These are phyloP conservation scores for Rhizoclosmatium globosum DNA, from an alignment of 192 early-diverging fungal genomes.

Conservation along the genomic window DNA sequence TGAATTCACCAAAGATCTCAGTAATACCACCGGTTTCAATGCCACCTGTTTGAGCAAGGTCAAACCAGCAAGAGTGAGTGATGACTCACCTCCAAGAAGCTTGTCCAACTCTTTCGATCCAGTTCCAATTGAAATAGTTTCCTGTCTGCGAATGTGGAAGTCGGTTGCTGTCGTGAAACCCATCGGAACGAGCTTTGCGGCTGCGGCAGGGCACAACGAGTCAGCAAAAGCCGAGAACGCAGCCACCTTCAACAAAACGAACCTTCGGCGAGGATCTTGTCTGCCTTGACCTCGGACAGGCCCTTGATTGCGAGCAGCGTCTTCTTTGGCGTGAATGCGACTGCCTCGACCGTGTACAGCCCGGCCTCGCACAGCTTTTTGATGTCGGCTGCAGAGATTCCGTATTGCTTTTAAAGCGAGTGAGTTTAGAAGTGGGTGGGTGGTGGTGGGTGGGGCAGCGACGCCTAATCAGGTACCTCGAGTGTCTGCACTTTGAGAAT, in stretches of 20 bases:
- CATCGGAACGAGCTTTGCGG: constrained; percentile 91
- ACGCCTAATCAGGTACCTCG: constrained; percentile 52
- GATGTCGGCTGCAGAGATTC: constrained; percentile 49
- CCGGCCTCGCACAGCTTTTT: constrained; percentile 84
- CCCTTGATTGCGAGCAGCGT: constrained; percentile 88
- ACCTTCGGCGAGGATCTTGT: constrained; percentile 93
- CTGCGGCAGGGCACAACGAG: constrained; percentile 49
- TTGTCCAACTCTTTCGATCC: constrained; percentile 93
- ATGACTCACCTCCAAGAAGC: constrained; percentile 90
- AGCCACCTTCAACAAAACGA: background rate
- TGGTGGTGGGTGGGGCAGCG: background rate
- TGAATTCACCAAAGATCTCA: constrained; percentile 98
- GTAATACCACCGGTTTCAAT: constrained; percentile 97
- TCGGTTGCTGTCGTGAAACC: constrained; percentile 95
- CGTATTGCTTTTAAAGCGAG: constrained; percentile 44
- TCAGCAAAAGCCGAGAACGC: background rate
- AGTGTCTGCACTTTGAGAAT: constrained; percentile 36
- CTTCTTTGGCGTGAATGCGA: constrained; percentile 94
- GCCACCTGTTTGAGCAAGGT: too few relatives aligned
- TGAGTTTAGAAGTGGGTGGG: background rate
- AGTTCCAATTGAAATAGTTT: constrained; percentile 85
- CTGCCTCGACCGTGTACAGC: constrained; percentile 88
- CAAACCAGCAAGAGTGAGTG: too few relatives aligned
- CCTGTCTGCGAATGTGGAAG: constrained; percentile 82
- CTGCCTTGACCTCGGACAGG: constrained; percentile 92